Conservation (phyloP, 495 filamentous ascomycete species). For the Aspergillus campestris region DNA sequence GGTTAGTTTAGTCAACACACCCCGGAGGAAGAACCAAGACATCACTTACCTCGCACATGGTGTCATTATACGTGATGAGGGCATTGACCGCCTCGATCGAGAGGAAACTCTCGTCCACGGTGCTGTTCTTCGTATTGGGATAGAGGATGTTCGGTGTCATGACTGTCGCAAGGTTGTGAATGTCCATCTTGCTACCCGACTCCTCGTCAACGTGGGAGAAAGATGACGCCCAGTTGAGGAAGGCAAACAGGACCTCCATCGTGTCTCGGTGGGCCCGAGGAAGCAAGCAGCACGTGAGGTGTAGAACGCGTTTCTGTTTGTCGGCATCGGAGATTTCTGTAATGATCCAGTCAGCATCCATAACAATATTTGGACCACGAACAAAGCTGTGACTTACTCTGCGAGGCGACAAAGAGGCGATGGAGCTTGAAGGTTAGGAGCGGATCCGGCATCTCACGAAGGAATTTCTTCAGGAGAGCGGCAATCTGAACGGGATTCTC, state of each 20-base stretch:
- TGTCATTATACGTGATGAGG: constrained; percentile 85
- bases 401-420: constrained; percentile 77
- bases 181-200: constrained; percentile 95
- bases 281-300: constrained; percentile 86
- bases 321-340: constrained; percentile 75
- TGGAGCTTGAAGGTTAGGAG: constrained; percentile 93
- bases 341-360: neutral
- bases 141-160: constrained; percentile 94
- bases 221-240: constrained; percentile 96
- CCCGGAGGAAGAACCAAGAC: neutral
- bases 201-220: constrained; percentile 94
- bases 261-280: constrained; percentile 90
- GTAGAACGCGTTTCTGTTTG: constrained; percentile 73
- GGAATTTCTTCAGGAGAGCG: constrained; percentile 89
- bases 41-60: constrained; percentile 85
- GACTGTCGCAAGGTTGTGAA: constrained; percentile 96
- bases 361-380: no score
- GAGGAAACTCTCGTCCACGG: constrained; percentile 75
- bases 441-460: constrained; percentile 90
- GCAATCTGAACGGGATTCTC: constrained; percentile 90
- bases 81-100: constrained; percentile 87
- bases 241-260: constrained; percentile 88
- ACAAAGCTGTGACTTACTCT: constrained; percentile 48
- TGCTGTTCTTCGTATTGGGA: constrained; percentile 57
- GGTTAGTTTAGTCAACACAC: constrained; percentile 8